Evolutionary conservation across 306 rosid genomes (phyloP), one percentile per base, ranked within the genome.

Genomic region (Casuarina equisetifolia): DNA sequence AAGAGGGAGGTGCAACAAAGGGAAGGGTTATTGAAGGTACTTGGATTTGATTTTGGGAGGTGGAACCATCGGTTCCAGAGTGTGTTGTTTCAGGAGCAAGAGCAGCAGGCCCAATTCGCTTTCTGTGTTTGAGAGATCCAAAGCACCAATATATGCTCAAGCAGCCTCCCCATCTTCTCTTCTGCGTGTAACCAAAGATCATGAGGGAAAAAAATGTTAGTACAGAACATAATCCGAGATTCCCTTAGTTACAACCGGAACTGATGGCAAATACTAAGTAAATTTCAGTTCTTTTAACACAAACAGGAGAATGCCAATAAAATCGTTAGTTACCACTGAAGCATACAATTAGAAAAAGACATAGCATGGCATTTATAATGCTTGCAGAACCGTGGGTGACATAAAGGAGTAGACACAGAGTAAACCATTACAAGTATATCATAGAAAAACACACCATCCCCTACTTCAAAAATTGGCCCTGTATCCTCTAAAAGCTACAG

Each of bases 1-100:
- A 96, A 5, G 99, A 92, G 6, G 99, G 99, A 63, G 99, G 99
- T 8, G 98, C 99, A 13, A 85, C 66, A 74, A 96, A 93, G 73
- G 99, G 98, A 86, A 89, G 86, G 42, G 79, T 75, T 84, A 81
- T 69, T 3, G 80, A 77, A 4, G 85, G 72, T 54, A 83, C 71
- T 74, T 91, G 94, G 58, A 58, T 78, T 63, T 83, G 70, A 91
- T 57, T 80, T 86, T 85, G 91, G 40, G 85, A 77, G 46, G 86
- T 76, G 54, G 79, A 19, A 75, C 79, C 73, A 63, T 80, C 80
- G 51, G 83, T 59, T 63, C 90, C 78, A 55, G 83, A 9, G 49
- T 77, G 16, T 59, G 82, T 49, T 71, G 90, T 69, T 86, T 88
- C 98, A 38, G 96, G 94, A 69, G 84, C 91, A 78, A 92, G 84